phyloP scores from a whole-genome alignment of 2,329 filamentous ascomycete species.

The Cordyceps tenuipes region DNA sequence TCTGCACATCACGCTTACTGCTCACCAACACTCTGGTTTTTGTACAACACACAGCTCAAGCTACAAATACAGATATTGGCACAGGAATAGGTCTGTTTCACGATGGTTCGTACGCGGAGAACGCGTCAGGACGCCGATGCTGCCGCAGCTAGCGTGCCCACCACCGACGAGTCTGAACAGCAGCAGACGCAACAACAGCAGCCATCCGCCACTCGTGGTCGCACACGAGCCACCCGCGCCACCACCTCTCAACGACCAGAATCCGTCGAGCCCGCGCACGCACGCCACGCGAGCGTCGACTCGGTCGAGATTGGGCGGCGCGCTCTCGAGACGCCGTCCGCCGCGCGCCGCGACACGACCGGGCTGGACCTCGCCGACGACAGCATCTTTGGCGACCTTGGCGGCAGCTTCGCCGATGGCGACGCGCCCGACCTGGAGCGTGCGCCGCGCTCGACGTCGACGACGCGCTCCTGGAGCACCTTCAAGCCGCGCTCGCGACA shows the following conservation, averaged over 20 bases:
- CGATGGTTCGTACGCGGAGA: conserved; percentile 24
- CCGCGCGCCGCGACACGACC: conserved; percentile 32
- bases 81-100: not conserved
- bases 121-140: conserved; percentile 21
- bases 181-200: conserved; percentile 14
- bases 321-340: conserved; percentile 23
- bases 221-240: conserved; percentile 14
- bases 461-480: conserved; percentile 37
- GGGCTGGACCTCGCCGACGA: conserved; percentile 42
- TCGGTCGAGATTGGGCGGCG: conserved; percentile 31
- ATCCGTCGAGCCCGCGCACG: conserved; percentile 13
- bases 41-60: not conserved
- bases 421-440: conserved; percentile 19
- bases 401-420: conserved; percentile 34
- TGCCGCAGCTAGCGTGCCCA: conserved; percentile 12
- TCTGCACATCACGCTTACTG: too few species aligned
- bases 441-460: conserved; percentile 32
- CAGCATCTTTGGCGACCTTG: conserved; percentile 38
- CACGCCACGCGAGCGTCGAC: conserved; percentile 20
- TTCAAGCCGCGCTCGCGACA: conserved; percentile 39
- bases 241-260: not conserved
- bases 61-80: not conserved
- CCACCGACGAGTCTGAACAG: conserved; percentile 15
- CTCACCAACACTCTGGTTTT: not conserved
- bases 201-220: conserved; percentile 18